phyloP scores from a whole-genome alignment of 2,329 filamentous ascomycete genomes.

The Ophidiomyces ophidiicola region DNA sequence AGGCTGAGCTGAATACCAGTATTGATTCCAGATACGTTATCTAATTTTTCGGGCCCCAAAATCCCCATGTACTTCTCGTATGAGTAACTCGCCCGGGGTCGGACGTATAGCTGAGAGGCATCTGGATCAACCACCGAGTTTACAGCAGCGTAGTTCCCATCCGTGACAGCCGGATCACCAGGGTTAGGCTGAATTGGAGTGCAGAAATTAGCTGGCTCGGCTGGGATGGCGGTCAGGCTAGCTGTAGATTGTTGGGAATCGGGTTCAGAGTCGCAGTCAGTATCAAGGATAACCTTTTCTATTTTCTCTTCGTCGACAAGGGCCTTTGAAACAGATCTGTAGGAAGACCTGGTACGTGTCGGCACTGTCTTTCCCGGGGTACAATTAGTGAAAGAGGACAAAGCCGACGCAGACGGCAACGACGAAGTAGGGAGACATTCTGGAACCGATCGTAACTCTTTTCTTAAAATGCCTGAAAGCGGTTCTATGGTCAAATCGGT shows the following conservation, averaged over 20 bases:
- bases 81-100: conserved; percentile 7
- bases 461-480: background rate
- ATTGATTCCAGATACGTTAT: background rate
- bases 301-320: background rate
- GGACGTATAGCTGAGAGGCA: conserved; percentile 10
- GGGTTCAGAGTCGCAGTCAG: conserved; percentile 30
- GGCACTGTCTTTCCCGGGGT: background rate
- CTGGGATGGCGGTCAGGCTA: background rate
- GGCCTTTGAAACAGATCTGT: background rate
- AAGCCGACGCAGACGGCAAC: too few relatives aligned
- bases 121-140: conserved; percentile 2
- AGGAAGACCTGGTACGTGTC: too few relatives aligned
- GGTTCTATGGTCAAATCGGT: background rate
- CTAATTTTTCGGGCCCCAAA: background rate
- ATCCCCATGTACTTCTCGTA: conserved; percentile 8
- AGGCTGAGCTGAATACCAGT: conserved; percentile 5
- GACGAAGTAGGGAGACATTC: too few relatives aligned
- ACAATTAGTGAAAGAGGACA: background rate
- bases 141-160: too few relatives aligned
- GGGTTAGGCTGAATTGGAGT: too few relatives aligned
- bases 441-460: background rate
- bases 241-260: conserved; percentile 13
- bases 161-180: too few relatives aligned
- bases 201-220: too few relatives aligned
- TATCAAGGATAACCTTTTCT: conserved; percentile 29